These are phyloP conservation scores for Cryptococcus floricola DNA, from an alignment of 1,284 basidiomycete genomes.

Conservation along the genomic window DNA sequence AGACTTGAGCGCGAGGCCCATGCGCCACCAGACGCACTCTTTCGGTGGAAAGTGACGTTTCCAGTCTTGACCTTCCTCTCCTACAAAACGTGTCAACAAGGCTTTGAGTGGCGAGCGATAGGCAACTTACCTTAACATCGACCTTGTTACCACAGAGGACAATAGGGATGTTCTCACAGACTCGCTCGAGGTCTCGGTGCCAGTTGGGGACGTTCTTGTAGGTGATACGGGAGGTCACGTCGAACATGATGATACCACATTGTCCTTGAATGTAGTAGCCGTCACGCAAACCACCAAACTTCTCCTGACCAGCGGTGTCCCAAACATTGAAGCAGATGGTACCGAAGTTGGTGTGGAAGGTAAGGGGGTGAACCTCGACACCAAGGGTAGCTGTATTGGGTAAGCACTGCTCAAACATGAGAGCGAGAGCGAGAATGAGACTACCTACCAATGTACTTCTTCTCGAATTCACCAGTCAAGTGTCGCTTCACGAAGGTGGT, in stretches of 20 bases:
- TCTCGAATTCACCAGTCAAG: conserved; percentile 99
- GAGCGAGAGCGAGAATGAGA: neutral
- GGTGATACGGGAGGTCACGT: conserved; percentile 98
- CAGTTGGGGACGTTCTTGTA: conserved; percentile 99
- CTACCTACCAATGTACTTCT: conserved; percentile 93
- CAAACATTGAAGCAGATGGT: conserved; percentile 99
- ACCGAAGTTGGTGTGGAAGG: conserved; percentile 97
- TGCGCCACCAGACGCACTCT: conserved; percentile 56
- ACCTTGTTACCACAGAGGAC: conserved; percentile 99
- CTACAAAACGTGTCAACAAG: conserved; percentile 51
- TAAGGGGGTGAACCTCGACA: conserved; percentile 97
- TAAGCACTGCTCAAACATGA: neutral
- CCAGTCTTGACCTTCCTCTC: conserved; percentile 99
- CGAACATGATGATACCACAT: conserved; percentile 99
- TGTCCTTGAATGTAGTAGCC: conserved; percentile 99
- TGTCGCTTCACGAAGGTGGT: conserved; percentile 99
- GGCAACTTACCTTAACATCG: conserved; percentile 79
- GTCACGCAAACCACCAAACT: conserved; percentile 97
- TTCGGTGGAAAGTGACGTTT: conserved; percentile 98
- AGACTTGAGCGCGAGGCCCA: too few species aligned
- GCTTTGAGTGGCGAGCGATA: neutral
- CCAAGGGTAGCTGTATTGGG: conserved; percentile 79
- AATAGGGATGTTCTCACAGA: conserved; percentile 99
- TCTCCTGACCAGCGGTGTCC: conserved; percentile 99
- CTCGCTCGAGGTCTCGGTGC: conserved; percentile 99